phyloP scores from a whole-genome alignment of 202 grass and related monocot genomes.

The Saccharum hybrid region DNA sequence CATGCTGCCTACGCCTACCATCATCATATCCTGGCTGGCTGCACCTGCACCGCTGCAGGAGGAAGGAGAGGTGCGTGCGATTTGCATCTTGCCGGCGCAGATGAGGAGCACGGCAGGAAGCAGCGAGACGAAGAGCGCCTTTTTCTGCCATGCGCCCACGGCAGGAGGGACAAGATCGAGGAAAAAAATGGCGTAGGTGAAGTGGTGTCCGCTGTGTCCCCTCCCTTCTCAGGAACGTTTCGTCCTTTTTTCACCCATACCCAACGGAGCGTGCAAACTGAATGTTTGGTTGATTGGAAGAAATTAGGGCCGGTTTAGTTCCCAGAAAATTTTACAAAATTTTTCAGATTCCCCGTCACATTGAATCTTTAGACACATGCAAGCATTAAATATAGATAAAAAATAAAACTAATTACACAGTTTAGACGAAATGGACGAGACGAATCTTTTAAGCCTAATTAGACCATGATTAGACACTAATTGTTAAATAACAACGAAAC shows the following conservation, averaged over 20 bases:
- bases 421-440: no score
- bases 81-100: conserved; percentile 17
- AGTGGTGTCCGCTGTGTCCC: conserved; percentile 14
- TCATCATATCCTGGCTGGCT: background rate
- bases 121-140: background rate
- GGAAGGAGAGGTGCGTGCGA: background rate
- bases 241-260: conserved; percentile 8
- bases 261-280: background rate
- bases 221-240: conserved; percentile 41
- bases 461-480: no score
- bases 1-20: background rate
- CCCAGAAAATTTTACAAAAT: no score
- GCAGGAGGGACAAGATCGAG: background rate
- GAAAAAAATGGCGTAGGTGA: conserved; percentile 6
- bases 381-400: no score
- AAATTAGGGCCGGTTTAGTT: background rate
- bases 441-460: no score
- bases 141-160: background rate
- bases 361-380: no score
- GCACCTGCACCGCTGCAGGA: background rate
- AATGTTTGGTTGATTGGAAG: conserved; percentile 2
- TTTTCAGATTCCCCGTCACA: no score
- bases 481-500: background rate
- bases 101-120: background rate
- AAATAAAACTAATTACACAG: no score